A percentile compares a stretch with the other conserved stretches of the same genome.
phyloP scores from a whole-genome alignment of 2,329 filamentous ascomycete genomes.

The Diaporthe ampelina region DNA sequence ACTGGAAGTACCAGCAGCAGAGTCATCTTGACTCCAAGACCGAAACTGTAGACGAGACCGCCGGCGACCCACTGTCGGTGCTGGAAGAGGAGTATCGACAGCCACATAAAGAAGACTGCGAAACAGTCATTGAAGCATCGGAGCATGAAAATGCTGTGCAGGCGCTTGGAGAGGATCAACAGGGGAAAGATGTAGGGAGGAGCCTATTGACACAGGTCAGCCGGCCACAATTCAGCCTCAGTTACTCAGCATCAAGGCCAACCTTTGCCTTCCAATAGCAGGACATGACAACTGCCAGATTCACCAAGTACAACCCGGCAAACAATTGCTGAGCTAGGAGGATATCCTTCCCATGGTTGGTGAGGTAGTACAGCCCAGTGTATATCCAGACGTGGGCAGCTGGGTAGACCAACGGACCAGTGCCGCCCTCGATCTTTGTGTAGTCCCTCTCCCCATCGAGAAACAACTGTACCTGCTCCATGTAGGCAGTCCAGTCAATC shows the following conservation, averaged over 20 bases:
- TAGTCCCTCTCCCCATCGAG: constrained; percentile 91
- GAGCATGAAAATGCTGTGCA: constrained; percentile 94
- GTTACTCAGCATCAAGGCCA: constrained; percentile 42
- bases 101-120: constrained; percentile 85
- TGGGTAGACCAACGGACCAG: constrained; percentile 95
- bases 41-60: constrained; percentile 80
- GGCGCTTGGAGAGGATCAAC: constrained; percentile 87
- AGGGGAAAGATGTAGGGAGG: constrained; percentile 91
- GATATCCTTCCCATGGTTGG: constrained; percentile 82
- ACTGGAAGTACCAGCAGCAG: constrained; percentile 86
- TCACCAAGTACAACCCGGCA: constrained; percentile 81
- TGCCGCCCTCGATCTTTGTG: constrained; percentile 85
- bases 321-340: constrained; percentile 88
- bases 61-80: constrained; percentile 80
- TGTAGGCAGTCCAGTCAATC: constrained; percentile 98
- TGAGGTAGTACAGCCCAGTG: constrained; percentile 82
- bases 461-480: constrained; percentile 89
- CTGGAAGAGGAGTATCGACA: constrained; percentile 84
- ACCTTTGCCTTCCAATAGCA: constrained; percentile 85
- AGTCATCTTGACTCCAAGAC: constrained; percentile 96
- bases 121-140: constrained; percentile 97
- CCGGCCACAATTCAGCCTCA: not conserved
- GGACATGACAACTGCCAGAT: constrained; percentile 81
- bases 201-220: constrained; percentile 60
- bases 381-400: constrained; percentile 95